A percentile compares a stretch with the other conserved stretches of the same genome.
These are phyloP conservation scores for Stemphylium vesicarium DNA, from an alignment of 2,329 filamentous ascomycete genomes.

Conservation along the genomic window DNA sequence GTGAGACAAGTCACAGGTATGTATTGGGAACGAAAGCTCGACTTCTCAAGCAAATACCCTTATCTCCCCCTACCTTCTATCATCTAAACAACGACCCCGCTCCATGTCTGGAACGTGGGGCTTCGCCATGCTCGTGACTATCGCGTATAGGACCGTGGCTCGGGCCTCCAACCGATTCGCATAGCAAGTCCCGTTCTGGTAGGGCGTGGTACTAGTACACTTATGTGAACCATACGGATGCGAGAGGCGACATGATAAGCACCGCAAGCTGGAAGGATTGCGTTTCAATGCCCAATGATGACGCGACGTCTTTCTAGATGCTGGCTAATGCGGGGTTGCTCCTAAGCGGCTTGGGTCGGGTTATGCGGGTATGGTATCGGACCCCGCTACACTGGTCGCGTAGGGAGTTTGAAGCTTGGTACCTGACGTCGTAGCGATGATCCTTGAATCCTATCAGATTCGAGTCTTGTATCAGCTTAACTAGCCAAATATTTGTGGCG, in stretches of 20 bases:
- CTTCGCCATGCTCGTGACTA: constrained; percentile 27
- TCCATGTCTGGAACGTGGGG: constrained; percentile 24
- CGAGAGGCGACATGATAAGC: constrained; percentile 16
- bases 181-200: not conserved
- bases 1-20: not conserved
- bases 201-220: not conserved
- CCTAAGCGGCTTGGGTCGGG: constrained; percentile 18
- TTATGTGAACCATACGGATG: not conserved
- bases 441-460: too few relatives aligned
- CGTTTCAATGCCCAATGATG: constrained; percentile 4
- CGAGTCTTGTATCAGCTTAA: not conserved
- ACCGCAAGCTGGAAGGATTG: not conserved
- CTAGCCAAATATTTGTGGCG: not conserved
- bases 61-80: constrained; percentile 27
- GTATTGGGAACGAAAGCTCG: not conserved
- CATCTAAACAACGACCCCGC: constrained; percentile 28
- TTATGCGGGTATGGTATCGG: constrained; percentile 12
- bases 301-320: constrained; percentile 5
- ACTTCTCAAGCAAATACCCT: constrained; percentile 11
- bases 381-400: not conserved
- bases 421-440: not conserved
- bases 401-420: not conserved
- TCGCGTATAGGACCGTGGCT: constrained; percentile 24
- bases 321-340: constrained; percentile 19
- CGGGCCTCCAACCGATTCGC: constrained; percentile 28